Conservation (phyloP, 1,139 yeast genomes). For the Blastobotrys elegans region DNA sequence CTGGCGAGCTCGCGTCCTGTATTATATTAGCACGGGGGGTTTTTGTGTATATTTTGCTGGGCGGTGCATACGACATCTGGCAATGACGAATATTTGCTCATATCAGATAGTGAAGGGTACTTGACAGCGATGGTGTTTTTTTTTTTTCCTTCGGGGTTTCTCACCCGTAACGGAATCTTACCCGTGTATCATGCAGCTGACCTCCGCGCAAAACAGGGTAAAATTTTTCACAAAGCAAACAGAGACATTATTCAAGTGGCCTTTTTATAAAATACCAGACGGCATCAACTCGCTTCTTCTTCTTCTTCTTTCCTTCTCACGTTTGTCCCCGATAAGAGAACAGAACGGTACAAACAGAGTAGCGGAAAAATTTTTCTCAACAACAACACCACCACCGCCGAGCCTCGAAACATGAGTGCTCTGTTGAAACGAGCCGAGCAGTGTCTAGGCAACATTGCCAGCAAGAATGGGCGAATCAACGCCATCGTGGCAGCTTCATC, state of each 20-base stretch:
- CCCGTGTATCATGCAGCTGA: no score
- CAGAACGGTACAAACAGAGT: no score
- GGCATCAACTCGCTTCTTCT: not conserved
- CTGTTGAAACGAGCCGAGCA: conserved; percentile 21
- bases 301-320: no score
- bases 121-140: conserved; percentile 5
- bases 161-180: not conserved
- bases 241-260: no score
- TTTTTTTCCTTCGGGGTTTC: no score
- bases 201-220: no score
- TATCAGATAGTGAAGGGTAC: conserved; percentile 6
- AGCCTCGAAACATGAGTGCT: not conserved
- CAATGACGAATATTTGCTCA: conserved; percentile 19
- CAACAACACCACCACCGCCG: not conserved
- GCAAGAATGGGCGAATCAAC: conserved; percentile 29
- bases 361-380: not conserved
- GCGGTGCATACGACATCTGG: conserved; percentile 21
- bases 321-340: no score
- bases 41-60: not conserved
- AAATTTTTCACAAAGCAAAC: no score
- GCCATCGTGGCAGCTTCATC: conserved; percentile 25
- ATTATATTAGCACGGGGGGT: not conserved
- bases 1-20: conserved; percentile 18
- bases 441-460: conserved; percentile 27
- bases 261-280: not conserved